Conservation (phyloP, 1,139 yeast species). For the Blastobotrys petasosporus region DNA sequence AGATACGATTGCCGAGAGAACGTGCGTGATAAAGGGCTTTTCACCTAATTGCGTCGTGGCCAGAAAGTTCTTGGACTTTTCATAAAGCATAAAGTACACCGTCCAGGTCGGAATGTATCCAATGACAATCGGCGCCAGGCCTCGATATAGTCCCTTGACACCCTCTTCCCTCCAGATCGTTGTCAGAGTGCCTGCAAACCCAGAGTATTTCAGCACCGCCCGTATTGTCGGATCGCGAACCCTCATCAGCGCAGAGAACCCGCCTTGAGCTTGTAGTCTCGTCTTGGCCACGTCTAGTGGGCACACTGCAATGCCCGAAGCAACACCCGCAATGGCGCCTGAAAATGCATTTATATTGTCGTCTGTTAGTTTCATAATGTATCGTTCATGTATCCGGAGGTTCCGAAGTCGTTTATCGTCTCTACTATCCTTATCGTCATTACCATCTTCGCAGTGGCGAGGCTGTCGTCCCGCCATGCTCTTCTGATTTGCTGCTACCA, state of each 20-base stretch:
- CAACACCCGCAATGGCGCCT: conserved; percentile 89
- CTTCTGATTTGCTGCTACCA: background rate
- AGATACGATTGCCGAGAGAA: conserved; percentile 79
- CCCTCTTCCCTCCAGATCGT: conserved; percentile 75
- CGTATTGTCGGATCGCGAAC: conserved; percentile 13
- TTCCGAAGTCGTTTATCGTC: background rate
- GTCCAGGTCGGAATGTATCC: conserved; percentile 99
- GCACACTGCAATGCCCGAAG: conserved; percentile 86
- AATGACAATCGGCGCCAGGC: conserved; percentile 80
- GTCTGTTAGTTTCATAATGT: conserved; percentile 11
- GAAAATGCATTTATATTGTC: conserved; percentile 54
- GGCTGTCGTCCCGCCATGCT: background rate
- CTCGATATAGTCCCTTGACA: conserved; percentile 74
- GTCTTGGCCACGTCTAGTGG: conserved; percentile 95
- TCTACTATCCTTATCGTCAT: too few species aligned
- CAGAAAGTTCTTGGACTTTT: conserved; percentile 51
- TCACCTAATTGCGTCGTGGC: conserved; percentile 6
- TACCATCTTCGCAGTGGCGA: background rate
- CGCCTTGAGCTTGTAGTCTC: conserved; percentile 90
- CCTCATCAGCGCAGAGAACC: conserved; percentile 30
- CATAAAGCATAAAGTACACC: conserved; percentile 87
- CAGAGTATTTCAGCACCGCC: conserved; percentile 40
- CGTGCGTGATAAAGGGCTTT: conserved; percentile 38
- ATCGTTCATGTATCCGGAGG: background rate
- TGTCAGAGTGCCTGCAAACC: conserved; percentile 54